phyloP scores from a whole-genome alignment of 352 stramenopile genomes.

The Globisporangium nagaii region DNA sequence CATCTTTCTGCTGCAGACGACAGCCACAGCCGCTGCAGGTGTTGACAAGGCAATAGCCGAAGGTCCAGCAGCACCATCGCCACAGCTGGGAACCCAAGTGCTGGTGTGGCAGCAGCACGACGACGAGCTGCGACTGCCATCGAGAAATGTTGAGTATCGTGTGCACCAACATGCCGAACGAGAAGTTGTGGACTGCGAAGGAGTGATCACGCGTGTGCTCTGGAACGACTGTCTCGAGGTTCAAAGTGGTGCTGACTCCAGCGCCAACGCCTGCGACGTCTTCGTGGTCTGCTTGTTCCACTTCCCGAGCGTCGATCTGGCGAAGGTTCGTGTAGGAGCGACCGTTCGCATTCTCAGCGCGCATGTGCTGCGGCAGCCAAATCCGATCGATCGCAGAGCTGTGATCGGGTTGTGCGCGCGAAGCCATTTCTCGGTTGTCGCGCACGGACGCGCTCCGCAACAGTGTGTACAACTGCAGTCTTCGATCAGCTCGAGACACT shows the following conservation, averaged over 20 bases:
- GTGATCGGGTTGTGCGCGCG: conserved; percentile 34
- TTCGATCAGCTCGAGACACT: not conserved
- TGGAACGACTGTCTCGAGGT: conserved; percentile 47
- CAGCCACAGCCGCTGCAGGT: not conserved
- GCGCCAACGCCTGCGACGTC: too few relatives aligned
- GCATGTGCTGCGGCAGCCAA: conserved; percentile 30
- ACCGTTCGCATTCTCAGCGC: conserved; percentile 16
- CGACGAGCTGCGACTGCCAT: not conserved
- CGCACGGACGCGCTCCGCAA: not conserved
- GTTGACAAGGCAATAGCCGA: not conserved
- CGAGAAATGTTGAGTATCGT: not conserved
- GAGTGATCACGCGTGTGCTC: conserved; percentile 20
- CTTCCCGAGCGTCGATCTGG: conserved; percentile 25
- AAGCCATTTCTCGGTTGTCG: conserved; percentile 23
- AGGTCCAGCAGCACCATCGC: not conserved
- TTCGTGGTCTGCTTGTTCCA: conserved; percentile 34
- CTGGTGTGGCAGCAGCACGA: conserved; percentile 19
- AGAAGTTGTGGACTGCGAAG: conserved; percentile 24
- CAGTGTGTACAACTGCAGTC: not conserved
- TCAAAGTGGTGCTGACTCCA: not conserved
- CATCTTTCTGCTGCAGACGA: conserved; percentile 57
- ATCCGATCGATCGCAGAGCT: conserved; percentile 17
- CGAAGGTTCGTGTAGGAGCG: conserved; percentile 22
- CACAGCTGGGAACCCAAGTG: conserved; percentile 15
- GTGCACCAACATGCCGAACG: conserved; percentile 1